phyloP scores from a whole-genome alignment of 1,284 basidiomycete genomes.

The Coniferiporia weirii region DNA sequence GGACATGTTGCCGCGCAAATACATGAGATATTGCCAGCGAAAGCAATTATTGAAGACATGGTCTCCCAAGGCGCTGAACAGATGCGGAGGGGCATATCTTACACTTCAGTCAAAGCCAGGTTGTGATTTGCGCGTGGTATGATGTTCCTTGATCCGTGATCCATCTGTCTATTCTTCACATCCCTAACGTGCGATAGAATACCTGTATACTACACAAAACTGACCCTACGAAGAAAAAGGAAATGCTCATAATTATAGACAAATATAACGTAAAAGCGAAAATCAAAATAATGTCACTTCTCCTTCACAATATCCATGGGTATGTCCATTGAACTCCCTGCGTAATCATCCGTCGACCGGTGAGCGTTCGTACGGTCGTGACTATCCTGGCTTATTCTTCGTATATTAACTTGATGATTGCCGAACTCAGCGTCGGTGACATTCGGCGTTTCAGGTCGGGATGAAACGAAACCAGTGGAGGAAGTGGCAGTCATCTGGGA shows the following conservation, averaged over 20 bases:
- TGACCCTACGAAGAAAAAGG: not conserved
- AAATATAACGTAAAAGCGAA: conserved; percentile 7
- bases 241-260: not conserved
- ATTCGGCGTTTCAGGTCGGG: conserved; percentile 43
- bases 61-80: conserved; percentile 59
- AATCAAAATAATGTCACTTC: conserved; percentile 15
- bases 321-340: conserved; percentile 17
- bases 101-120: conserved; percentile 35
- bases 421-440: conserved; percentile 21
- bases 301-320: conserved; percentile 20
- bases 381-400: conserved; percentile 13
- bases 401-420: conserved; percentile 8
- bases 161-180: not conserved
- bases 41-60: conserved; percentile 80
- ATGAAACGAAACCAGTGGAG: conserved; percentile 37
- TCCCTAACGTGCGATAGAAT: not conserved
- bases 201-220: not conserved
- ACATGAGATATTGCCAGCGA: conserved; percentile 70
- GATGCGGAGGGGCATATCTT: conserved; percentile 33
- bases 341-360: conserved; percentile 25
- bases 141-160: not conserved
- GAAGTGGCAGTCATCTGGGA: conserved; percentile 44
- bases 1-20: conserved; percentile 75
- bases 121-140: conserved; percentile 27
- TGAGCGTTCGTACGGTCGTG: conserved; percentile 22